A percentile compares a stretch with the other conserved stretches of the same genome.
Evolutionary conservation across 768 basidiomycete species (phyloP).

Genomic region (Mycena galericulata): DNA sequence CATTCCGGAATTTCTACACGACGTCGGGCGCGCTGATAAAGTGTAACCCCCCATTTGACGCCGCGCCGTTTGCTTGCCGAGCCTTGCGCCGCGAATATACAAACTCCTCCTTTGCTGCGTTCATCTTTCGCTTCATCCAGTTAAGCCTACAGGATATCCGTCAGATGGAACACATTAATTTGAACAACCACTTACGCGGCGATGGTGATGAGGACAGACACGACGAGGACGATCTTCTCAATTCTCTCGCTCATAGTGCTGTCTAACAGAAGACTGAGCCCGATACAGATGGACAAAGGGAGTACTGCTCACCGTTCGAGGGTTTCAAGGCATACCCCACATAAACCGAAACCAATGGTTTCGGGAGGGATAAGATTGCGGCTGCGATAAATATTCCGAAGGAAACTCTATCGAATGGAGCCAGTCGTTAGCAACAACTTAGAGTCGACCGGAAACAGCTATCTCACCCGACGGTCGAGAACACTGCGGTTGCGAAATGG

Average conservation of each 20-base stretch:
- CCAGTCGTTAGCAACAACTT: too few relatives aligned
- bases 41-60: neutral
- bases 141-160: neutral
- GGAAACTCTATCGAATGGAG: too few relatives aligned
- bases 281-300: constrained; percentile 46
- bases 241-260: constrained; percentile 60
- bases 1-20: neutral
- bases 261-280: neutral
- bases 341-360: constrained; percentile 92
- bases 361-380: constrained; percentile 85
- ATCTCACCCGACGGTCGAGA: constrained; percentile 92
- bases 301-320: constrained; percentile 48
- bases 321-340: constrained; percentile 81
- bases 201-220: constrained; percentile 79
- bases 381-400: constrained; percentile 82
- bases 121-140: constrained; percentile 50
- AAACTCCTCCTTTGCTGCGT: constrained; percentile 69
- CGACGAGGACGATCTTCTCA: constrained; percentile 71
- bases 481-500: constrained; percentile 87
- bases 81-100: constrained; percentile 79
- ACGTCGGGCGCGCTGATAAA: neutral
- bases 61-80: constrained; percentile 53
- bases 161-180: constrained; percentile 49
- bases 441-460: too few relatives aligned
- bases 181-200: constrained; percentile 86